Percentiles rank a stretch among this genome's conserved stretches.
Conservation (phyloP, 2,329 filamentous ascomycete species). For the Pyrenophora seminiperda region DNA sequence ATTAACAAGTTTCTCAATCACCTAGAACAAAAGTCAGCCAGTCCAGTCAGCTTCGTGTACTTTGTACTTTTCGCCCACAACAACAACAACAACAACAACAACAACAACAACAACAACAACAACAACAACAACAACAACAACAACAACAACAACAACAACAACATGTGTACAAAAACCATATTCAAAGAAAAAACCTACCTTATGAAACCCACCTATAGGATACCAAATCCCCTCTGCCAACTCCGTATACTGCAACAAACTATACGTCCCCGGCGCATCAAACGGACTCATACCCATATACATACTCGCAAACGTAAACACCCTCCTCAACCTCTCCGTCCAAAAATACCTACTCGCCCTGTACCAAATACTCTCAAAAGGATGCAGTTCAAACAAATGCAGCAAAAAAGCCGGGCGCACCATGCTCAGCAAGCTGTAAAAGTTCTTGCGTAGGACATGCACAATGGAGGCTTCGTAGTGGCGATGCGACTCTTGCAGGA, state of each 20-base stretch:
- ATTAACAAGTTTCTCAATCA: slow-evolving; percentile 66
- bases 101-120: too few relatives aligned
- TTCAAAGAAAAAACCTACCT: slow-evolving; percentile 46
- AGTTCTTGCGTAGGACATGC: slow-evolving; percentile 71
- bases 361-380: slow-evolving; percentile 72
- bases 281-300: slow-evolving; percentile 83
- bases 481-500: slow-evolving; percentile 68
- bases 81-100: too few relatives aligned
- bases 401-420: slow-evolving; percentile 62
- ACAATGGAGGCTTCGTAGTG: slow-evolving; percentile 72
- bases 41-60: slow-evolving; percentile 13
- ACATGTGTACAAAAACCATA: too few relatives aligned
- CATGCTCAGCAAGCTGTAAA: slow-evolving; percentile 64
- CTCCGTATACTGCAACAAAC: slow-evolving; percentile 75
- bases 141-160: too few relatives aligned
- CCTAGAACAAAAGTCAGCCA: slow-evolving; percentile 24
- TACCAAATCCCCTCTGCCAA: slow-evolving; percentile 79
- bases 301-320: slow-evolving; percentile 81
- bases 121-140: too few relatives aligned
- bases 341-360: slow-evolving; percentile 70
- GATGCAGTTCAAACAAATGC: slow-evolving; percentile 67
- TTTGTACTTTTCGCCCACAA: too few relatives aligned
- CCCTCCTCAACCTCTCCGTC: slow-evolving; percentile 69
- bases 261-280: slow-evolving; percentile 76
- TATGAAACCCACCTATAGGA: slow-evolving; percentile 72